Conservation (phyloP, 306 rosid genomes). For the Lathyrus tuberosus region DNA sequence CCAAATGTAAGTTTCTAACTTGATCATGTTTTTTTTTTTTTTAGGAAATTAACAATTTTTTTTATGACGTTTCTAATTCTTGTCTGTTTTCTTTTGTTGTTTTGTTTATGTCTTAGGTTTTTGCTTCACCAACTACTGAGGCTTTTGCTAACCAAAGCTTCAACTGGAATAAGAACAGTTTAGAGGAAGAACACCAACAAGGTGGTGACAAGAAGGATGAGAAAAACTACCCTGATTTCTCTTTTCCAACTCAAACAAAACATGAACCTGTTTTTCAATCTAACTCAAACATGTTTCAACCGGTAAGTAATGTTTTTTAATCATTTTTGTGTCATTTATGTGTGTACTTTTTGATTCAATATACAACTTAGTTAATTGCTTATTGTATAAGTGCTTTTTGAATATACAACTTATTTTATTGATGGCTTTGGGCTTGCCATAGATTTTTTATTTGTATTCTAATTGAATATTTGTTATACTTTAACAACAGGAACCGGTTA, state of each 20-base stretch:
- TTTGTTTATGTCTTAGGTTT: slow-evolving; percentile 49
- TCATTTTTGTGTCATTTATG: too few species aligned
- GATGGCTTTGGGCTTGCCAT: slow-evolving; percentile 5
- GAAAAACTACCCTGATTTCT: slow-evolving; percentile 59
- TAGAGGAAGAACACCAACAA: slow-evolving; percentile 43
- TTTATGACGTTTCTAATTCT: slow-evolving; percentile 22
- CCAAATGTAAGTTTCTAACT: slow-evolving; percentile 58
- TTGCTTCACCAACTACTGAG: slow-evolving; percentile 70
- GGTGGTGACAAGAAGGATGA: slow-evolving; percentile 44
- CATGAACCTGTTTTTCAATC: slow-evolving; percentile 47
- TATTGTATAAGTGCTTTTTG: too few species aligned
- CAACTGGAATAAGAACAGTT: slow-evolving; percentile 52
- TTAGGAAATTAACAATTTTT: neutral
- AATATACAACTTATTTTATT: neutral
- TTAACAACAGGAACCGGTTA: slow-evolving; percentile 50
- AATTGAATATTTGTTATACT: slow-evolving; percentile 17
- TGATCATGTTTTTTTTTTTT: neutral
- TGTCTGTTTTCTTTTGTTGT: neutral
- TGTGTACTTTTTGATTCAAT: too few species aligned
- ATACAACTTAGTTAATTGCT: too few species aligned
- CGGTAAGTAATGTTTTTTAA: slow-evolving; percentile 36
- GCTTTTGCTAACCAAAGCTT: slow-evolving; percentile 54
- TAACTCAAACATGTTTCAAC: slow-evolving; percentile 53
- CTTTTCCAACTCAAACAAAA: slow-evolving; percentile 64
- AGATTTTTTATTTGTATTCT: slow-evolving; percentile 13